Conservation (phyloP, 331 rosid genomes). For the Quercus phellos region DNA sequence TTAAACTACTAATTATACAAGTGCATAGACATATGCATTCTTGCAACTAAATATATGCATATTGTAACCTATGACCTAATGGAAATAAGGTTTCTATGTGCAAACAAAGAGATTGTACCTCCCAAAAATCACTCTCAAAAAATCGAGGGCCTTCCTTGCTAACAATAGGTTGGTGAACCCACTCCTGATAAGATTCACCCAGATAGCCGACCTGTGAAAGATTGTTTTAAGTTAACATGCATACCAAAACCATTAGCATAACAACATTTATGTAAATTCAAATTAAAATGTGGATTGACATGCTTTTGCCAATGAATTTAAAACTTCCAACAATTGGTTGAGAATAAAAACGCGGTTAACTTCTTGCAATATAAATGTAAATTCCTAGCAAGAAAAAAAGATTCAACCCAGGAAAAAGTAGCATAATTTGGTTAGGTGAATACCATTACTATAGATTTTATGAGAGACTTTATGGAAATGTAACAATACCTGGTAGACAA, state of each 20-base stretch:
- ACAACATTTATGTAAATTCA: not conserved
- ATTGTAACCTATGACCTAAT: not conserved
- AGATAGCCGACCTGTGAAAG: constrained; percentile 84
- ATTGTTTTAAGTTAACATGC: constrained; percentile 8
- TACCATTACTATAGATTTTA: not conserved
- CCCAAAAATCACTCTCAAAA: constrained; percentile 71
- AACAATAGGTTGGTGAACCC: constrained; percentile 95
- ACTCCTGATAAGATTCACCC: constrained; percentile 84
- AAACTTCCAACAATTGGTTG: not conserved
- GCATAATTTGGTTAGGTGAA: not conserved
- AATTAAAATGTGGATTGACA: not conserved
- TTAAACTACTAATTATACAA: not conserved
- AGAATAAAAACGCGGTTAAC: not conserved
- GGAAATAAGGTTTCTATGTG: not conserved
- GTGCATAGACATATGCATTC: not conserved
- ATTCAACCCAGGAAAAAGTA: not conserved
- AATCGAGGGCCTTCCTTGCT: constrained; percentile 88
- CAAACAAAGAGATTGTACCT: constrained; percentile 43
- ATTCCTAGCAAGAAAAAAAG: not conserved
- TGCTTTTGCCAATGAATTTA: not conserved
- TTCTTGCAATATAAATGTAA: not conserved
- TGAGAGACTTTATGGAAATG: not conserved
- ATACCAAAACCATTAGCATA: constrained; percentile 6
- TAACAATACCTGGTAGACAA: constrained; percentile 73
- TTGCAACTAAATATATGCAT: not conserved